These are phyloP conservation scores for Colletotrichum chrysophilum DNA, from an alignment of 2,329 filamentous ascomycete genomes.

Conservation along the genomic window DNA sequence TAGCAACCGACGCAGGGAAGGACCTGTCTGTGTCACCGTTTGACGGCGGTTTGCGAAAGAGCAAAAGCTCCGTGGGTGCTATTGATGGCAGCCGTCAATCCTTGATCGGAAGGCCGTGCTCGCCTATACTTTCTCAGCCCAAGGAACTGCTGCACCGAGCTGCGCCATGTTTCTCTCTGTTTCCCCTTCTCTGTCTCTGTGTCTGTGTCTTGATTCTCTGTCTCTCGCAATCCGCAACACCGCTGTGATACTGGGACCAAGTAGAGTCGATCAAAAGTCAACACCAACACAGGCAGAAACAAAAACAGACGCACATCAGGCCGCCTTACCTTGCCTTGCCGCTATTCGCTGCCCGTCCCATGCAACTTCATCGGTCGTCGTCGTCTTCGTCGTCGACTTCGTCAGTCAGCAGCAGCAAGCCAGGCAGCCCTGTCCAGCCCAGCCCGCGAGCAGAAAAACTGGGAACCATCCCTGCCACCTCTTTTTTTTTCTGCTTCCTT, in stretches of 20 bases:
- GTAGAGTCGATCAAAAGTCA: background rate
- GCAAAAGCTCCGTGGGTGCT: background rate
- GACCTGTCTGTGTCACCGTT: slow-evolving; percentile 10
- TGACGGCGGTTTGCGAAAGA: slow-evolving; percentile 7
- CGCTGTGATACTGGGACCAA: background rate
- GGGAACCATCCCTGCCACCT: slow-evolving; percentile 23
- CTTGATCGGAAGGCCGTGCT: background rate
- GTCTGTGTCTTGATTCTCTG: background rate
- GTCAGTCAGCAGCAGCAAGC: background rate
- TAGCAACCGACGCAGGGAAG: background rate
- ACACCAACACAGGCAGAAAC: background rate
- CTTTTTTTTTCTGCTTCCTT: background rate
- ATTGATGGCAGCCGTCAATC: background rate
- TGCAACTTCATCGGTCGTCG: background rate
- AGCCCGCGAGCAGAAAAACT: slow-evolving; percentile 16
- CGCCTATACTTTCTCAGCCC: background rate
- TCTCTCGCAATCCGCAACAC: background rate
- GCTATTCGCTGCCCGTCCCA: background rate
- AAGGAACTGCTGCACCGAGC: background rate
- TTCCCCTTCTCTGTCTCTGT: background rate
- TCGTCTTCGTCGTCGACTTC: background rate
- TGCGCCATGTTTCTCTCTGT: background rate
- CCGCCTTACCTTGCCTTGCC: background rate
- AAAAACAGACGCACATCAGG: background rate
- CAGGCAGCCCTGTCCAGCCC: background rate